A percentile compares a stretch with the other conserved stretches of the same genome.
These are phyloP conservation scores for Medicago lupulina DNA, from an alignment of 306 rosid species.

Conservation along the genomic window DNA sequence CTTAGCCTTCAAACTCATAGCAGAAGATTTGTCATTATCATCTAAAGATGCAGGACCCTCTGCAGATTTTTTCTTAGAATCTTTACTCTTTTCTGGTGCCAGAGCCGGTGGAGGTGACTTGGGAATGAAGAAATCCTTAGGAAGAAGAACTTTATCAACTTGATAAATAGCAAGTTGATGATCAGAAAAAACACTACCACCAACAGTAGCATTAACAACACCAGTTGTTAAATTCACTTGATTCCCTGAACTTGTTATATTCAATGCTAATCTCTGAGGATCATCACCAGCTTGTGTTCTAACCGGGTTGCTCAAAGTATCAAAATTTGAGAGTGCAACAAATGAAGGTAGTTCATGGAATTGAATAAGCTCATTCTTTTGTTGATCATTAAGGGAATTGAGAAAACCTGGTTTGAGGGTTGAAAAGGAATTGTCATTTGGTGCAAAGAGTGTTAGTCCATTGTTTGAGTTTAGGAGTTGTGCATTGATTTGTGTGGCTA, in stretches of 20 bases:
- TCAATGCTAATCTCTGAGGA: slow-evolving; percentile 57
- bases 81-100: slow-evolving; percentile 46
- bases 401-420: slow-evolving; percentile 69
- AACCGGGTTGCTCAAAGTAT: slow-evolving; percentile 71
- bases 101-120: slow-evolving; percentile 61
- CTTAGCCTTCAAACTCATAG: slow-evolving; percentile 24
- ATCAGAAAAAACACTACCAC: slow-evolving; percentile 70
- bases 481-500: slow-evolving; percentile 55
- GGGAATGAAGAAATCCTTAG: slow-evolving; percentile 61
- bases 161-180: slow-evolving; percentile 73
- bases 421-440: slow-evolving; percentile 62
- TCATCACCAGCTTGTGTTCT: slow-evolving; percentile 76
- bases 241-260: slow-evolving; percentile 67
- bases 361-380: slow-evolving; percentile 67
- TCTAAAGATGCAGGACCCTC: slow-evolving; percentile 39
- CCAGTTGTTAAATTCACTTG: slow-evolving; percentile 67
- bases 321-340: slow-evolving; percentile 63
- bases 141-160: slow-evolving; percentile 66
- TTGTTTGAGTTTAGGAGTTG: slow-evolving; percentile 64
- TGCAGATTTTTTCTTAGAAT: slow-evolving; percentile 49
- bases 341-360: slow-evolving; percentile 62
- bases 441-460: slow-evolving; percentile 65
- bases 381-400: slow-evolving; percentile 59
- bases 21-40: slow-evolving; percentile 40
- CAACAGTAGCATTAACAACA: slow-evolving; percentile 64